Evolutionary conservation across 352 stramenopile genomes (phyloP), one percentile per base, ranked within the genome.

Genomic region (Globisporangium nodosum): DNA sequence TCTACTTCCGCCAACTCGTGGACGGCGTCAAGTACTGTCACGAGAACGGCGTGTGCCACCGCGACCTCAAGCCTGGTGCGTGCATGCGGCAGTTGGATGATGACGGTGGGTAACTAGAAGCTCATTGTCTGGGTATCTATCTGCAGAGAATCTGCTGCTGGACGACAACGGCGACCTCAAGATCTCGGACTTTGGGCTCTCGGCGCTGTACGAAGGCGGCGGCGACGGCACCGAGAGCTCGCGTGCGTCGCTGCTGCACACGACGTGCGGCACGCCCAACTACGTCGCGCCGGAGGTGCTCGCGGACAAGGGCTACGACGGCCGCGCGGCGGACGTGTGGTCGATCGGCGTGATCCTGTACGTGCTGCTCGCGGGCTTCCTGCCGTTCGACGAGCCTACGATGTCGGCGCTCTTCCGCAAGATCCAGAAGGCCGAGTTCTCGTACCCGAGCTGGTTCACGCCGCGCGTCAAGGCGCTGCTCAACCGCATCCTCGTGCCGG

Each of bases 311-410:
- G 94, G 94, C 30, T 99, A 99, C 71, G 87, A 96, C 48, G 87
- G 88, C 49, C 76, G 84, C n/a, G 85, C 88, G 8, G 87, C 88
- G 21, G 88, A 97, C 76, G 94, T 99, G 24, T 99, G 97, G 97
- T 98, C 89, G 43, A 97, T 97, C 61, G 97, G 97, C 52, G 97
- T 99, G 18, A 99, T 99, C 60, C 79, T 99, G 37, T 99, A 99
- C 71, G 88, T 96, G 39, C 65, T 97, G 58, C 80, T 97, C 43
- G 87, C 87, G 35, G 93, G 94, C 12, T 98, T 97, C 65, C 67
- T 98, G 39, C 94, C 94, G 39, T 98, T 98, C 56, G 94, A 98
- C 61, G 94, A 98, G 60, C 85, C 87, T 1, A 97, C 88, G 3
- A 98, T 98, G 87, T 92, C 88, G 48, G 92, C 88, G 47, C 77